phyloP scores from a whole-genome alignment of 2,329 filamentous ascomycete species.

The Claviceps citrina region DNA sequence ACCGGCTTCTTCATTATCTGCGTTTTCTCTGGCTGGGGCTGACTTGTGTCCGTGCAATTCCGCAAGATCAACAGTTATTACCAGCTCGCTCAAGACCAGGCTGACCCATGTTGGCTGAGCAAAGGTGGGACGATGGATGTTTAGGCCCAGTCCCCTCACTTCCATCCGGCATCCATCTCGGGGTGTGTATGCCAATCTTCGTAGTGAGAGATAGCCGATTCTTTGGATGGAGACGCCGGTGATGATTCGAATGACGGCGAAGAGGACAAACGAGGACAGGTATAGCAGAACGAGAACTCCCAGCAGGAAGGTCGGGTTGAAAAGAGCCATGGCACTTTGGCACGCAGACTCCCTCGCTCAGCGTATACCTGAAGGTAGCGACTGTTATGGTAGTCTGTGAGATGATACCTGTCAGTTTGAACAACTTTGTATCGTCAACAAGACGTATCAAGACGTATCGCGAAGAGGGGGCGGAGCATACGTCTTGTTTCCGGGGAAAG shows the following conservation, averaged over 20 bases:
- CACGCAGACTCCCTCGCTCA: neutral
- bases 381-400: slow-evolving; percentile 1
- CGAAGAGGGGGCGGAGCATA: neutral
- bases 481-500: neutral
- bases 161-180: slow-evolving; percentile 81
- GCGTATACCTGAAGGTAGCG: neutral
- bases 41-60: slow-evolving; percentile 40
- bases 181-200: slow-evolving; percentile 78
- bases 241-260: slow-evolving; percentile 80
- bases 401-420: too few species aligned
- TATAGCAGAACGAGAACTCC: slow-evolving; percentile 77
- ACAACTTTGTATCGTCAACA: too few species aligned
- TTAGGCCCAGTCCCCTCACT: slow-evolving; percentile 74
- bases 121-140: slow-evolving; percentile 85
- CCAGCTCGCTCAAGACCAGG: slow-evolving; percentile 71
- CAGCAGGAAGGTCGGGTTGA: slow-evolving; percentile 68
- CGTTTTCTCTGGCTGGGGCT: slow-evolving; percentile 14
- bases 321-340: slow-evolving; percentile 38
- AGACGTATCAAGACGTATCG: too few species aligned
- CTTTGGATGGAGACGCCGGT: slow-evolving; percentile 93
- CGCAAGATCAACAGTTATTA: slow-evolving; percentile 64
- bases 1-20: slow-evolving; percentile 12
- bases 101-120: slow-evolving; percentile 95
- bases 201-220: slow-evolving; percentile 80
- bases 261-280: slow-evolving; percentile 80